Evolutionary conservation across 495 filamentous ascomycete species (phyloP).

Genomic region (Hypoxylon trugodes): DNA sequence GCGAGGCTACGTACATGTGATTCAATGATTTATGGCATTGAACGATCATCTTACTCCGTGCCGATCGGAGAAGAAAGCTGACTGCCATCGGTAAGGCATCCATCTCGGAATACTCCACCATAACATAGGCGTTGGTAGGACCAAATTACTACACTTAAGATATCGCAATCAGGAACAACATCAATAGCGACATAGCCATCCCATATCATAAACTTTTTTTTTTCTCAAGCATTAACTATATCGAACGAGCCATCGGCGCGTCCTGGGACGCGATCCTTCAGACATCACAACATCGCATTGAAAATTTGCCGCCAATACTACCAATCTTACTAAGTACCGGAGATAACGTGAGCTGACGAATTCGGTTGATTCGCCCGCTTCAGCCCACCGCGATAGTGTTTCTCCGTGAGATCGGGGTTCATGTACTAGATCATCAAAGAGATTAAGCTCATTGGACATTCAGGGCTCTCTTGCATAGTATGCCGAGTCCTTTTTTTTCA

Average conservation of each 20-base stretch:
- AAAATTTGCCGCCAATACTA: slow-evolving; percentile 12
- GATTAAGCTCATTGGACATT: slow-evolving; percentile 19
- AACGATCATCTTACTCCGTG: no score
- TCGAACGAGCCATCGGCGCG: slow-evolving; percentile 17
- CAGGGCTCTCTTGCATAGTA: slow-evolving; percentile 20
- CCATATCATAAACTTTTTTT: background rate
- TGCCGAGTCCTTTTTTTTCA: slow-evolving; percentile 13
- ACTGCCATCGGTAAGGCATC: slow-evolving; percentile 6
- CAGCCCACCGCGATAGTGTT: slow-evolving; percentile 28
- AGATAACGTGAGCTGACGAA: slow-evolving; percentile 14
- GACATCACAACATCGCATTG: slow-evolving; percentile 21
- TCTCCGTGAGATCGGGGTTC: slow-evolving; percentile 15
- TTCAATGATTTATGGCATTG: no score
- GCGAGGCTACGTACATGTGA: background rate
- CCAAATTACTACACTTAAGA: background rate
- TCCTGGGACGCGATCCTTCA: slow-evolving; percentile 33
- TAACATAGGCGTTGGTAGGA: background rate
- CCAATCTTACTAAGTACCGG: slow-evolving; percentile 14
- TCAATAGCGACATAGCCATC: slow-evolving; percentile 4
- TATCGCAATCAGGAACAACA: background rate
- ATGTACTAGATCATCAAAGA: slow-evolving; percentile 25
- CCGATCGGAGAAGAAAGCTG: background rate
- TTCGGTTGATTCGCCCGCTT: slow-evolving; percentile 21
- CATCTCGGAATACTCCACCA: slow-evolving; percentile 1
- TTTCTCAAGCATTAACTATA: slow-evolving; percentile 9